Base-by-base conservation (phyloP, 495 filamentous ascomycete species). In the Penicillium argentinense region DNA sequence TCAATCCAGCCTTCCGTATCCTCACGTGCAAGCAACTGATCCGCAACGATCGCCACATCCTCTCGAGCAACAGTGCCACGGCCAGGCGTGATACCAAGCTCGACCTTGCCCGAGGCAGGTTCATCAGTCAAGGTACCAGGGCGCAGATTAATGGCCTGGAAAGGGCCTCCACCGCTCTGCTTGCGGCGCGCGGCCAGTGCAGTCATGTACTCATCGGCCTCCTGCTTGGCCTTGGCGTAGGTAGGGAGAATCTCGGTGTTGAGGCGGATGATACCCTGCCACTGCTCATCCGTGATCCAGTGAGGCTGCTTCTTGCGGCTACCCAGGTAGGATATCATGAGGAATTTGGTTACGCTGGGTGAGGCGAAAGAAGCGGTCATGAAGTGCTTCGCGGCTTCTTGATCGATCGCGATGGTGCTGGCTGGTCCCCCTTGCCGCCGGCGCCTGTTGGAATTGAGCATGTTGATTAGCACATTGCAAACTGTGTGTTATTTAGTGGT, bases 181-280 rank as follows among this genome's bases (percentile, higher is more conserved):
- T 74, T 73, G 18, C 71, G 71, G 26, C 64, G 69, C 5, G 72
- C 73, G 13, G 74, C 73, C 38, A 76, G 69, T 6, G 78, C 75
- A 45, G 83, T 85, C 48, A 91, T 68, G 32, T 74, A 81, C 64
- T 89, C 81, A 60, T 95, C 89, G 1, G 87, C 86, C 9, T 80
- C 82, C 3, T 86, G 58, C 64, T 92, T 93, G 38, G 89, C 88
- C 41, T 84, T 71, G 56, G 79, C 83, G 63, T 93, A 93, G 2
- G 66, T 70, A 33, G 81, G 75, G 3, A 89, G 68, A 0, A 76
- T 58, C 18, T 75, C 76, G 9, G 67, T 63, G 57, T 82, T 86
- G 8, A 69, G 64, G 40, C 78, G 62, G 12, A 74, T 60, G 0
- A 77, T 66, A 3, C 62, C 56, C 1, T 64, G 64, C 78, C 83